A percentile compares a stretch with the other conserved stretches of the same genome.
These are phyloP conservation scores for Hippophae tibetana DNA, from an alignment of 306 rosid species.

Conservation along the genomic window DNA sequence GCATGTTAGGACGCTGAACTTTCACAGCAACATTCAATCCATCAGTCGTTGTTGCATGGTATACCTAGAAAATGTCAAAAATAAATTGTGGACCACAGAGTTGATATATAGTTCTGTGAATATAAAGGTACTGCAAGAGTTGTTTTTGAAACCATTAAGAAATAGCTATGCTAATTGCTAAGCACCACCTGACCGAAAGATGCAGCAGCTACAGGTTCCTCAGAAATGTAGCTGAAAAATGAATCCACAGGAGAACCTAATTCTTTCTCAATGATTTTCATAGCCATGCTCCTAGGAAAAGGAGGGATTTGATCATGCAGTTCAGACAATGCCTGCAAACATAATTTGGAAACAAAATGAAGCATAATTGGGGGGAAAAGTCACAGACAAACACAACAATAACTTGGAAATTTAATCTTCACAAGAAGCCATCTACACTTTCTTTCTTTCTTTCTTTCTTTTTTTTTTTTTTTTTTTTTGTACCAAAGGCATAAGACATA, in stretches of 20 bases:
- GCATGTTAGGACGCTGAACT: constrained; percentile 92
- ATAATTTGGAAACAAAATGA: constrained; percentile 16
- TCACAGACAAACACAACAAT: constrained; percentile 9
- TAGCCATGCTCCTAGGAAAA: constrained; percentile 70
- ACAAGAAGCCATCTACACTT: background rate
- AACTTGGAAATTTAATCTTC: constrained; percentile 12
- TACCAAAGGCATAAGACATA: background rate
- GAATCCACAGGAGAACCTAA: constrained; percentile 69
- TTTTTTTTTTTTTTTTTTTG: background rate
- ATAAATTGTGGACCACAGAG: constrained; percentile 1
- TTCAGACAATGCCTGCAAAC: constrained; percentile 80
- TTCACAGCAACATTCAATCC: constrained; percentile 74
- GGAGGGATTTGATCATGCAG: constrained; percentile 92
- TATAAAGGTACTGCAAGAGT: constrained; percentile 4
- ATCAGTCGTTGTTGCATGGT: constrained; percentile 55
- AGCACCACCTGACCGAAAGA: constrained; percentile 90
- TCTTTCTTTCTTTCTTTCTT: background rate
- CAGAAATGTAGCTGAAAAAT: constrained; percentile 64
- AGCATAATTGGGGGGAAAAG: background rate
- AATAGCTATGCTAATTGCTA: background rate
- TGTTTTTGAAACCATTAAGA: background rate
- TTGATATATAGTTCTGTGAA: constrained; percentile 11
- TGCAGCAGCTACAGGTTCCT: constrained; percentile 89
- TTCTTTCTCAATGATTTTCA: constrained; percentile 84
- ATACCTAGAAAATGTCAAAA: constrained; percentile 47